Evolutionary conservation across 306 rosid species (phyloP), one percentile per base, ranked within the genome.

Genomic region (Purshia tridentata): DNA sequence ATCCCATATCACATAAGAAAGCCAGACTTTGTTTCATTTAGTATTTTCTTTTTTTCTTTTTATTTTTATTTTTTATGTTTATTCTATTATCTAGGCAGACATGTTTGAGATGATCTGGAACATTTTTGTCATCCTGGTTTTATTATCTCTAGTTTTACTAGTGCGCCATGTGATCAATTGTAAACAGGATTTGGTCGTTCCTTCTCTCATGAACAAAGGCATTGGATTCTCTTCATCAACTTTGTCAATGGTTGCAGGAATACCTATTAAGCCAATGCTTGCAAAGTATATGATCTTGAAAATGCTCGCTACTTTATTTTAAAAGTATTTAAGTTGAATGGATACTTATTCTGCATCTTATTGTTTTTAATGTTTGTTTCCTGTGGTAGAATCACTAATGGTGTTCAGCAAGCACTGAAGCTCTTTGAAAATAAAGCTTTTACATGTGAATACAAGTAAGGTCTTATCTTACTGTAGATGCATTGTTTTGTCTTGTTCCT

Each of bases 231-330:
- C 91, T 42, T 86, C 91, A 59, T 84, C 92, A 65, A 85, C 88
- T 68, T 77, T 93, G 83, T 86, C 97, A 80, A 93, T 93, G 96
- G 82, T 87, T 85, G 93, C 98, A 54, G 97, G 98, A 86, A 83
- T 87, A 73, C 97, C 98, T 62, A 90, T 93, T 70, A 93, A 87
- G 86, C 98, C 98, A 78, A 93, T 93, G 98, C 98, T 93, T 74
- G 97, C 98, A 61, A 93, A 86, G 98, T 93, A 88, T 73, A 23
- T 76, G 29, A 76, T 57, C 70, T 77, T 80, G 46, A 67, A 62
- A 61, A 52, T 44, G 22, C 55, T 56, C 61, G 41, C 69, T 22
- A 19, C 78, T 50, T 57, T 67, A 29, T 57, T 59, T 11, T 82
- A 6, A 59, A 5, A 13, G 11, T 48, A n/a, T 52, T 55, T 35